Percentiles rank a stretch among this genome's conserved stretches.
phyloP scores from a whole-genome alignment of 179 eudicot species.

The Amaranthus tricolor region DNA sequence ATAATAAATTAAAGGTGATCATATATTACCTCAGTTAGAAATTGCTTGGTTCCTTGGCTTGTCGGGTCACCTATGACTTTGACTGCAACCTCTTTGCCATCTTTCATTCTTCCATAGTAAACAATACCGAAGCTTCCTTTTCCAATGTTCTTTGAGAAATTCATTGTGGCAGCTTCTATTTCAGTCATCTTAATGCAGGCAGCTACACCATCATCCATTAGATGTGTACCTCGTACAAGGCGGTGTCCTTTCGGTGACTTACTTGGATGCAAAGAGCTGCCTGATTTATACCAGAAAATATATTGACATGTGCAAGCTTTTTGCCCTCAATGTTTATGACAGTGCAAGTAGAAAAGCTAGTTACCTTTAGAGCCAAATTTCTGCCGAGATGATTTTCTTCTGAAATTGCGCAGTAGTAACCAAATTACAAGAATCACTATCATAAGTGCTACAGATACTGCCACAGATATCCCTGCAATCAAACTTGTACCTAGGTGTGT shows the following conservation, averaged over 20 bases:
- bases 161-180: constrained; percentile 74
- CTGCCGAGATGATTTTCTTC: constrained; percentile 36
- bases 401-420: constrained; percentile 38
- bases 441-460: constrained; percentile 45
- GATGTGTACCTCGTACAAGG: constrained; percentile 49
- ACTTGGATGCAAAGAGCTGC: constrained; percentile 39
- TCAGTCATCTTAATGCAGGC: constrained; percentile 64
- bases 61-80: constrained; percentile 84
- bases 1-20: not conserved
- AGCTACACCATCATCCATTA: constrained; percentile 79
- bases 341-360: not conserved
- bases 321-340: constrained; percentile 1
- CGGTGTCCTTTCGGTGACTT: constrained; percentile 48
- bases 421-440: constrained; percentile 44
- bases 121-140: constrained; percentile 96
- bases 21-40: constrained; percentile 74
- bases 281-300: constrained; percentile 29
- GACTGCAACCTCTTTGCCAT: constrained; percentile 91
- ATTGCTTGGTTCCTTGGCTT: constrained; percentile 86
- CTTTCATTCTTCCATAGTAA: constrained; percentile 84
- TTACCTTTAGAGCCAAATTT: constrained; percentile 52
- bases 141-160: constrained; percentile 68
- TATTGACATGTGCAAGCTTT: constrained; percentile 10
- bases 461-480: constrained; percentile 53
- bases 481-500: constrained; percentile 31